phyloP scores from a whole-genome alignment of 1,139 yeast species.

The Protomyces inundatus region DNA sequence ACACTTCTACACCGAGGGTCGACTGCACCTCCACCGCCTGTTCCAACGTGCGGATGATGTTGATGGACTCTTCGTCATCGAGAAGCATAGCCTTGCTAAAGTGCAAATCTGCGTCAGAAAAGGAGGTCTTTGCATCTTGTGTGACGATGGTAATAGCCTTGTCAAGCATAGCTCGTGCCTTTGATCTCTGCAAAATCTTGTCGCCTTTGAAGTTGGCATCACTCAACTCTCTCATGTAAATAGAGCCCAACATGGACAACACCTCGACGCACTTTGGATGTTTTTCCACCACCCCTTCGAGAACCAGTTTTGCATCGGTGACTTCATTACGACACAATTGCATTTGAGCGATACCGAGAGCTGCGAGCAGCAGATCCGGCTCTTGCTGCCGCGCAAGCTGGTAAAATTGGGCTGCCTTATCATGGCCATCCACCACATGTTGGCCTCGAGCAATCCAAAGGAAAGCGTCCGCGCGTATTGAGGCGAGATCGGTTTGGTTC shows the following conservation, averaged over 20 bases:
- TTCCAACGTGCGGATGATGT: slow-evolving; percentile 48
- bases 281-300: slow-evolving; percentile 65
- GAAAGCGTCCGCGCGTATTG: slow-evolving; percentile 65
- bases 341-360: slow-evolving; percentile 81
- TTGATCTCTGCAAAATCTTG: slow-evolving; percentile 30
- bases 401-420: slow-evolving; percentile 65
- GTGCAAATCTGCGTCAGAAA: slow-evolving; percentile 30
- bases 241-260: slow-evolving; percentile 65
- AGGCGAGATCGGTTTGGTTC: slow-evolving; percentile 41
- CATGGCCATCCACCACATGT: slow-evolving; percentile 55
- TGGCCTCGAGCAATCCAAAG: slow-evolving; percentile 83
- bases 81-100: slow-evolving; percentile 38
- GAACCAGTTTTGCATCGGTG: slow-evolving; percentile 80
- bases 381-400: slow-evolving; percentile 51
- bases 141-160: slow-evolving; percentile 61
- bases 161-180: slow-evolving; percentile 50
- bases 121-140: slow-evolving; percentile 47
- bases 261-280: slow-evolving; percentile 72
- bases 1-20: slow-evolving; percentile 48
- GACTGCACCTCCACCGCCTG: slow-evolving; percentile 44
- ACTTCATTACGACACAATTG: slow-evolving; percentile 66
- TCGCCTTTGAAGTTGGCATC: slow-evolving; percentile 24
- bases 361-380: slow-evolving; percentile 51
- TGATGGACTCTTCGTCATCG: slow-evolving; percentile 49
- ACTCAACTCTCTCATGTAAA: slow-evolving; percentile 51